Evolutionary conservation across 768 basidiomycete genomes (phyloP).

Genomic region (Lactifluus echinatus): DNA sequence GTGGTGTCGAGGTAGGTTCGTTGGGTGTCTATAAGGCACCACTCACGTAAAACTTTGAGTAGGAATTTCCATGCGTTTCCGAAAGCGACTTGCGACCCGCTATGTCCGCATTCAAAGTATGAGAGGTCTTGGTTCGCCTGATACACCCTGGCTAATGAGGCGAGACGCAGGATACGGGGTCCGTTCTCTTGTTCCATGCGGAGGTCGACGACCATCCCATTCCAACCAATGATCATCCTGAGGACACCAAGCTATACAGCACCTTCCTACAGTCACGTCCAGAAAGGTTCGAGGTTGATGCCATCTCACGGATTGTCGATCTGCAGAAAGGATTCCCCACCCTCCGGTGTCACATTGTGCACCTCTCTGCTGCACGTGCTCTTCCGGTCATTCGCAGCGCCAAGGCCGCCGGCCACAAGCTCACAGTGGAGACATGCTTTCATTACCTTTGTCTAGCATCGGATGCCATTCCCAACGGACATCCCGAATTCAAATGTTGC

Average conservation of each 20-base stretch:
- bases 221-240: constrained; percentile 14
- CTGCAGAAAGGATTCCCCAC: constrained; percentile 55
- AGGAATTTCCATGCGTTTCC: constrained; percentile 90
- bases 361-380: constrained; percentile 81
- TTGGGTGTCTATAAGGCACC: background rate
- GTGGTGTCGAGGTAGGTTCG: constrained; percentile 74
- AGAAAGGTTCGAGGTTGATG: constrained; percentile 65
- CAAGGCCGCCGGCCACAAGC: constrained; percentile 47
- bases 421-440: constrained; percentile 96
- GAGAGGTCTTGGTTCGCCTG: background rate
- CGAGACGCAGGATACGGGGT: constrained; percentile 47
- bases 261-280: constrained; percentile 88
- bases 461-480: constrained; percentile 61
- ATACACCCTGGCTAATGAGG: background rate
- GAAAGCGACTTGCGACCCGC: constrained; percentile 59
- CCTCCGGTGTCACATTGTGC: constrained; percentile 88
- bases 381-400: constrained; percentile 71
- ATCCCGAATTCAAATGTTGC: constrained; percentile 91
- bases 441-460: constrained; percentile 85
- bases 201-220: constrained; percentile 54
- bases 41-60: background rate
- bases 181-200: constrained; percentile 86
- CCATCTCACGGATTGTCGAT: constrained; percentile 66
- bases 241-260: constrained; percentile 51
- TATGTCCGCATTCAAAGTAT: constrained; percentile 69